Conservation (phyloP, 179 eudicot genomes). For the Camellia oleifera region DNA sequence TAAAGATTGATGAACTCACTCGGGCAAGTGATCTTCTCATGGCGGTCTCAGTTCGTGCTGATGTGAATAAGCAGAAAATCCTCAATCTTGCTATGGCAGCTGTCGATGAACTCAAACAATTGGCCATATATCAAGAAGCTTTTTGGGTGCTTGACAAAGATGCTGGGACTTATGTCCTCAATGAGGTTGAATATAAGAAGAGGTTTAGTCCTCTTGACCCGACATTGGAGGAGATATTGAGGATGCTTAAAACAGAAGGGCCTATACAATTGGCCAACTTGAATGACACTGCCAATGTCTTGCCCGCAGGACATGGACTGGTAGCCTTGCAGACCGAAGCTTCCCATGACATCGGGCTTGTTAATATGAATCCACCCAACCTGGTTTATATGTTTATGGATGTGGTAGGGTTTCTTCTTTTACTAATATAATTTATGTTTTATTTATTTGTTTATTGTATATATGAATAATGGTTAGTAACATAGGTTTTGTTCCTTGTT, state of each 20-base stretch:
- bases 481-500: neutral
- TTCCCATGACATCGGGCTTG: slow-evolving; percentile 34
- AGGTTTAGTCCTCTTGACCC: slow-evolving; percentile 46
- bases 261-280: slow-evolving; percentile 30
- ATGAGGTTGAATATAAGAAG: slow-evolving; percentile 39
- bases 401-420: slow-evolving; percentile 35
- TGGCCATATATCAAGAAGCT: slow-evolving; percentile 46
- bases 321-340: slow-evolving; percentile 25
- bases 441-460: neutral
- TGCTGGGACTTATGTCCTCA: slow-evolving; percentile 36
- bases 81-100: slow-evolving; percentile 38
- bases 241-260: slow-evolving; percentile 32
- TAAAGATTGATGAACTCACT: neutral
- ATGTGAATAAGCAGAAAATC: slow-evolving; percentile 32
- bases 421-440: neutral
- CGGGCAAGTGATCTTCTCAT: slow-evolving; percentile 53
- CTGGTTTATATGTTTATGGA: slow-evolving; percentile 55
- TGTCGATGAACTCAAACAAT: slow-evolving; percentile 39
- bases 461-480: neutral
- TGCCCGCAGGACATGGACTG: neutral
- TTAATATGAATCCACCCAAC: slow-evolving; percentile 36
- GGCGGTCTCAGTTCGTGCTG: slow-evolving; percentile 33
- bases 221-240: slow-evolving; percentile 42
- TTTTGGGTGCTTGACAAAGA: slow-evolving; percentile 47
- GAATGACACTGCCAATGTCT: slow-evolving; percentile 9